Evolutionary conservation across 139 green algal species (phyloP), one percentile per base, ranked within the genome.

Genomic region (Pseudopediastrum boryanum): DNA sequence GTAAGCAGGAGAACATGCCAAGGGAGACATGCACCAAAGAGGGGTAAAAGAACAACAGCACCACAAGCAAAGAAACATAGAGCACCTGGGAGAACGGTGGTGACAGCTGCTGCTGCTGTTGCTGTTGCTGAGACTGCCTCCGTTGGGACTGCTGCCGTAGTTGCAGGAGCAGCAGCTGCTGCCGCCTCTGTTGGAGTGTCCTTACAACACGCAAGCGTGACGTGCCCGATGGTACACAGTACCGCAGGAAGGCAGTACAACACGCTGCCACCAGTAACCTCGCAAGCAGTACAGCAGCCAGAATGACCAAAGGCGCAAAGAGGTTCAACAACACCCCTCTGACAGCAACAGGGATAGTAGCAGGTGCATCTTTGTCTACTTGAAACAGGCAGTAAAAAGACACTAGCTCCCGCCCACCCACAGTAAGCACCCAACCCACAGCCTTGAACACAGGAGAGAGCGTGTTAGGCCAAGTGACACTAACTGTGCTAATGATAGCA

Each of bases 11-110:
- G 43, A 68, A 68, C 61, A 68, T 39, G 7, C 33, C 31, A 19
- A 68, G 31, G 12, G 61, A 33, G 16, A 41, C 61, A 16, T 35
- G 61, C n/a, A 68, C 35, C 27, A 68, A 21, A 35, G 33, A 46
- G 0, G 61, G 61, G 61, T n/a, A 68, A 35, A 68, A 68, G 35
- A 68, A 41, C n/a, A 41, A 12, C 61, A 68, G 31, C 61, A 35
- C 43, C 6, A 68, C 61, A 21, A 68, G 31, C n/a, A 19, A 33
- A 13, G 43, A 27, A 33, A 41, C 61, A 0, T 33, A 35, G 27
- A 68, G 31, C 35, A 33, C 33, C 8, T 39, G 19, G 33, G 6
- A 21, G 61, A 12, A 56, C 46, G 46, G n/a, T n/a, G n/a, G n/a
- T n/a, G n/a, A n/a, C n/a, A n/a, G n/a, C n/a, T n/a, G n/a, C n/a